Conservation (phyloP, 371 early-diverging fungal genomes). For the Mortierella sp. region DNA sequence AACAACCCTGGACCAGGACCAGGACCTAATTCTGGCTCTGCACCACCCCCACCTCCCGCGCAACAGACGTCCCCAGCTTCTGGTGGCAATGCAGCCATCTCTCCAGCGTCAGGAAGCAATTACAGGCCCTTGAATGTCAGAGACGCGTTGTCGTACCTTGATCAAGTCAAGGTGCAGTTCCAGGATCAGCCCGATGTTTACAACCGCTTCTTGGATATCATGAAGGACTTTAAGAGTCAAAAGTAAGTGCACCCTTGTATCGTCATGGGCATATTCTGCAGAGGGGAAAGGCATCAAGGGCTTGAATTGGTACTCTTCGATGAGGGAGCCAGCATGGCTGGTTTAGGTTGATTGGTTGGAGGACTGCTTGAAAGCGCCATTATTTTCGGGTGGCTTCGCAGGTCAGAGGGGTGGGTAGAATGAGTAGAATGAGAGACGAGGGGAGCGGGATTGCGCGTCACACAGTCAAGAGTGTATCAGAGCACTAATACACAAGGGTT, state of each 20-base stretch:
- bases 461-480: conserved; percentile 1
- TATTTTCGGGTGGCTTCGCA: conserved; percentile 17
- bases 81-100: conserved; percentile 30
- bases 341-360: conserved; percentile 4
- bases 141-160: conserved; percentile 98
- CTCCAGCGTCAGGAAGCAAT: conserved; percentile 36
- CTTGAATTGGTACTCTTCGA: background rate
- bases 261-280: background rate
- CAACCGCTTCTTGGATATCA: conserved; percentile 98
- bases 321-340: background rate
- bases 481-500: conserved; percentile 15
- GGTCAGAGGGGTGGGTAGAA: conserved; percentile 1
- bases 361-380: conserved; percentile 16
- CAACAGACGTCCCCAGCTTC: conserved; percentile 48
- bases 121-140: conserved; percentile 71
- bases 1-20: conserved; percentile 38
- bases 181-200: conserved; percentile 95
- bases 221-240: conserved; percentile 99
- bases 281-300: background rate
- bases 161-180: conserved; percentile 97
- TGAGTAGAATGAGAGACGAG: background rate
- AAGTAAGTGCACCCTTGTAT: conserved; percentile 67
- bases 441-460: background rate
- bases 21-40: conserved; percentile 31
- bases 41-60: conserved; percentile 34